phyloP scores from a whole-genome alignment of 805 yeast species.

The Candida jianshihensis region DNA sequence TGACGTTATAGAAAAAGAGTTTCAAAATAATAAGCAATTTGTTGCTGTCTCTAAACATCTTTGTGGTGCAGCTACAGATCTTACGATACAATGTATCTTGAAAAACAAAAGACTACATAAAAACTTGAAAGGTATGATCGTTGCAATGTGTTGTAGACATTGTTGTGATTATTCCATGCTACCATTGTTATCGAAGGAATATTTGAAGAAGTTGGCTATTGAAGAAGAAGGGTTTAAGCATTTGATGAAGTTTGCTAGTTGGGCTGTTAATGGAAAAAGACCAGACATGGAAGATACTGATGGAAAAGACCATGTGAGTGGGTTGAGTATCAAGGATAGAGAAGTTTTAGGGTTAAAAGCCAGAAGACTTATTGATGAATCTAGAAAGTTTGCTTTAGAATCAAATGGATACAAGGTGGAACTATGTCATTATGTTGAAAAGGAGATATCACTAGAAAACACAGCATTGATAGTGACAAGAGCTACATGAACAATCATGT shows the following conservation, averaged over 20 bases:
- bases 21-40: constrained; percentile 13
- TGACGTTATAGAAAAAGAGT: constrained; percentile 30
- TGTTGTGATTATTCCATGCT: constrained; percentile 62
- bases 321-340: constrained; percentile 40
- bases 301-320: constrained; percentile 38
- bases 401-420: constrained; percentile 35
- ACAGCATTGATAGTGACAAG: constrained; percentile 39
- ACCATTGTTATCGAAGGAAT: constrained; percentile 22
- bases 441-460: constrained; percentile 63
- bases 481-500: constrained; percentile 4
- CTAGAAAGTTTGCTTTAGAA: constrained; percentile 47
- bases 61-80: constrained; percentile 92
- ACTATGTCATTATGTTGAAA: constrained; percentile 52
- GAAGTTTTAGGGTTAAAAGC: constrained; percentile 59
- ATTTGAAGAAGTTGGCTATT: constrained; percentile 18
- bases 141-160: constrained; percentile 94
- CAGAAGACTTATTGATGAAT: constrained; percentile 68
- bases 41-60: constrained; percentile 81
- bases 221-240: constrained; percentile 34
- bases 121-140: constrained; percentile 49
- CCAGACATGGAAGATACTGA: constrained; percentile 33
- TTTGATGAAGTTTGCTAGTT: constrained; percentile 64
- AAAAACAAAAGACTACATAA: constrained; percentile 27
- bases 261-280: constrained; percentile 79
- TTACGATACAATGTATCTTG: constrained; percentile 61